A percentile compares a stretch with the other conserved stretches of the same genome.
phyloP scores from a whole-genome alignment of 768 basidiomycete species.

The Xanthoconium purpureum region DNA sequence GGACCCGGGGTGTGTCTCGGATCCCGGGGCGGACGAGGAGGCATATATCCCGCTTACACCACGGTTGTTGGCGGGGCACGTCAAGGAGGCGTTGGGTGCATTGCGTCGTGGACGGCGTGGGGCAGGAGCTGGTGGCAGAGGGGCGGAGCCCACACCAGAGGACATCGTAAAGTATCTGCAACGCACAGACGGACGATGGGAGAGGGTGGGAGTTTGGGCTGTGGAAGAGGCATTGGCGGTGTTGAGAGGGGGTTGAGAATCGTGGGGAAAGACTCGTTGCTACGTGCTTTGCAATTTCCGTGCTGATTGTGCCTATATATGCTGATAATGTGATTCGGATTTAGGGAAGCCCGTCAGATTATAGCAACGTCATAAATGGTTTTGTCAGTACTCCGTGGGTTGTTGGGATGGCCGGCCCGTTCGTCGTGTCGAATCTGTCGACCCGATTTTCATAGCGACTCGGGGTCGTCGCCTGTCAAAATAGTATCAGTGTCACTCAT shows the following conservation, averaged over 20 bases:
- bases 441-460: too few species aligned
- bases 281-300: too few species aligned
- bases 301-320: too few species aligned
- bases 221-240: conserved; percentile 58
- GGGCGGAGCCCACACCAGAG: conserved; percentile 34
- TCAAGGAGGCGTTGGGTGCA: conserved; percentile 44
- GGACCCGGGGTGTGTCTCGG: conserved; percentile 29
- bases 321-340: too few species aligned
- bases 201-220: conserved; percentile 58
- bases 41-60: conserved; percentile 64
- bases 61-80: conserved; percentile 43
- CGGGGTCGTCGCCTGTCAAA: too few species aligned
- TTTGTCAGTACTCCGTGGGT: too few species aligned
- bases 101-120: conserved; percentile 22
- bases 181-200: conserved; percentile 62
- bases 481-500: too few species aligned
- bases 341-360: too few species aligned
- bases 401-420: too few species aligned
- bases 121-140: conserved; percentile 11
- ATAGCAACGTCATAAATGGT: too few species aligned
- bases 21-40: conserved; percentile 42
- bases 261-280: too few species aligned
- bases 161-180: conserved; percentile 47
- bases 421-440: too few species aligned
- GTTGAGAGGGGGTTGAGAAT: conserved; percentile 1